phyloP scores from a whole-genome alignment of 306 rosid genomes.

The Clitoria ternatea region DNA sequence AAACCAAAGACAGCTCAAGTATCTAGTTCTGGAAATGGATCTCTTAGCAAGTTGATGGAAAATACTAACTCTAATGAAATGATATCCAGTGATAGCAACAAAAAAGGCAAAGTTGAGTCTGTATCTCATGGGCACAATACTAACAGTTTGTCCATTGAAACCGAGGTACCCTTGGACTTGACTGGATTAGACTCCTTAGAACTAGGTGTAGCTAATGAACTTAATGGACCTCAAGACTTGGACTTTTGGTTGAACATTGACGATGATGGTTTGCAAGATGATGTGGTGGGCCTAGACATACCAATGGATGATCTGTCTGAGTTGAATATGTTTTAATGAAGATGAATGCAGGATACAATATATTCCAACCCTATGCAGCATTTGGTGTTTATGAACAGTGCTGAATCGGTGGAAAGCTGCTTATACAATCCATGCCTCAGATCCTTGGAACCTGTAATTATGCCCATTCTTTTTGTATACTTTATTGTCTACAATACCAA shows the following conservation, averaged over 20 bases:
- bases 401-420: conserved; percentile 52
- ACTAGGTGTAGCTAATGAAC: conserved; percentile 53
- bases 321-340: conserved; percentile 53
- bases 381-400: conserved; percentile 34
- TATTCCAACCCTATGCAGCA: conserved; percentile 32
- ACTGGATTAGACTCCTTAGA: conserved; percentile 66
- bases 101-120: conserved; percentile 35
- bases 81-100: conserved; percentile 26
- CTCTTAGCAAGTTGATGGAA: conserved; percentile 38
- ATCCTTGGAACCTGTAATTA: conserved; percentile 62
- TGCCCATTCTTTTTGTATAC: conserved; percentile 67
- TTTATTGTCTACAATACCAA: conserved; percentile 36
- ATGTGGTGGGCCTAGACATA: conserved; percentile 59
- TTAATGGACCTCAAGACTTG: conserved; percentile 59
- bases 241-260: conserved; percentile 67
- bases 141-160: conserved; percentile 33
- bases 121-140: conserved; percentile 15
- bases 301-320: conserved; percentile 92
- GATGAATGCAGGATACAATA: conserved; percentile 37
- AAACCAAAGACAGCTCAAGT: conserved; percentile 64
- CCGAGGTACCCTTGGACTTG: conserved; percentile 45
- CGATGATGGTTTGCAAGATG: conserved; percentile 63
- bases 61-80: conserved; percentile 32
- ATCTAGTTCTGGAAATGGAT: conserved; percentile 58
- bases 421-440: conserved; percentile 53